Conservation (phyloP, 2,329 filamentous ascomycete genomes). For the Didymella arachidicola region DNA sequence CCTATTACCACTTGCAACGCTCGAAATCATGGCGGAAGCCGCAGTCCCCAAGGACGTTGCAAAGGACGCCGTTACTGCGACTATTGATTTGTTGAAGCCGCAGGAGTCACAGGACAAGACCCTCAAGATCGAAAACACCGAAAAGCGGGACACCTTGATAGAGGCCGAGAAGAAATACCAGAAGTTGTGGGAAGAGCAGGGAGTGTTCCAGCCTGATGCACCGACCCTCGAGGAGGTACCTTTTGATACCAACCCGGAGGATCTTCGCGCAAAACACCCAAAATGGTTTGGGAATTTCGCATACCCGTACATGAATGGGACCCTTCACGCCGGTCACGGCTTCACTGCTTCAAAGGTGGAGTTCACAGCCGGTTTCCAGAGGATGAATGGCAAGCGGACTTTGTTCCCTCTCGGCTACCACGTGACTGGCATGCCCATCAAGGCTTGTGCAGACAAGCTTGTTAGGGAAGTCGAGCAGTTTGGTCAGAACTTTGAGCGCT, state of each 20-base stretch:
- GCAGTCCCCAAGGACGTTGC: constrained; percentile 37
- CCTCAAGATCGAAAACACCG: constrained; percentile 75
- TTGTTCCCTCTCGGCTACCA: constrained; percentile 95
- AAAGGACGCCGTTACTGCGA: constrained; percentile 58
- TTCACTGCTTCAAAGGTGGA: constrained; percentile 95
- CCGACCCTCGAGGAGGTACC: constrained; percentile 81
- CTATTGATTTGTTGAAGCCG: constrained; percentile 63
- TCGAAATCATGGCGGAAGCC: constrained; percentile 44
- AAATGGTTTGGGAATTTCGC: constrained; percentile 90
- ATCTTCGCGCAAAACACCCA: constrained; percentile 80
- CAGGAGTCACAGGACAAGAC: constrained; percentile 65
- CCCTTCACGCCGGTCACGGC: constrained; percentile 85
- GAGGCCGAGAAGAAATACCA: constrained; percentile 93
- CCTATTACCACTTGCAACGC: constrained; percentile 16
- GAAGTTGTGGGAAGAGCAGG: constrained; percentile 77
- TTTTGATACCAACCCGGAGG: constrained; percentile 74
- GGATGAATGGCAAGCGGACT: constrained; percentile 88
- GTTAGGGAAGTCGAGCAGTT: constrained; percentile 88
- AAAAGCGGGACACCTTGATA: constrained; percentile 84
- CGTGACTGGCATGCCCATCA: constrained; percentile 93
- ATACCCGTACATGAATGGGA: constrained; percentile 60
- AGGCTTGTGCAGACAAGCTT: constrained; percentile 95
- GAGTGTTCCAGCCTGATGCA: constrained; percentile 85
- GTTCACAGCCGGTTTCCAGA: constrained; percentile 83
- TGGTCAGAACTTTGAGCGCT: constrained; percentile 83